Base-by-base conservation (phyloP, 345 rosid genomes). In the Euphorbia pulcherrima region DNA sequence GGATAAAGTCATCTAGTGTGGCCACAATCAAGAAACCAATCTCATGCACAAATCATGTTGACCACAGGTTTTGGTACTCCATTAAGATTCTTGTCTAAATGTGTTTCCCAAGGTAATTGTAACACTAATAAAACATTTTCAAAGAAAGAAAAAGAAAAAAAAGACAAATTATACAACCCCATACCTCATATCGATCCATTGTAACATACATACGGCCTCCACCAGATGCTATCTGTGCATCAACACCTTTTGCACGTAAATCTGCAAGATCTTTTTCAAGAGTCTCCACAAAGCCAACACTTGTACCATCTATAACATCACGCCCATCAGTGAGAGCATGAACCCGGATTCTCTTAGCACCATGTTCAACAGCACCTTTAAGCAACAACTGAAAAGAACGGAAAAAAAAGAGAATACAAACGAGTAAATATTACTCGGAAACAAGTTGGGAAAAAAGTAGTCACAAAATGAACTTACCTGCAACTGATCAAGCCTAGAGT, bases 151-250 rank as follows among this genome's bases (percentile, higher is more conserved):
- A 53, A 28, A 24, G 17, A 41, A 57, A 58, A 4, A 0, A 33
- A 8, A 33, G 47, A 47, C 10, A 6, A 30, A 41, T 26, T 16
- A 44, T 13, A n/a, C 2, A 1, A 62, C 41, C 67, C 40, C 55
- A 17, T 33, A 90, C 99, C 96, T 94, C 99, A 53, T 94, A 94
- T 2, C 99, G 87, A 67, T 94, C 99, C 95, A 94, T 85, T 2
- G 97, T 94, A 48, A 94, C 97, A 30, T 88, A 79, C 99, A 94
- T 94, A 62, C 99, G 96, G 26, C 99, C 99, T 54, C 99, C 99
- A 78, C 99, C 99, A 62, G 99, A 94, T 56, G 97, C 99, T 66
- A 94, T 74, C 73, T 78, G 88, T 33, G 97, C 97, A 77, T 94
- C 99, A 33, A 88, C 69, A 60, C 97, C 99, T 30, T 91, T 91